A percentile compares a stretch with the other conserved stretches of the same genome.
Conservation (phyloP, 1,139 yeast species). For the Zygotorulaspora mrakii region DNA sequence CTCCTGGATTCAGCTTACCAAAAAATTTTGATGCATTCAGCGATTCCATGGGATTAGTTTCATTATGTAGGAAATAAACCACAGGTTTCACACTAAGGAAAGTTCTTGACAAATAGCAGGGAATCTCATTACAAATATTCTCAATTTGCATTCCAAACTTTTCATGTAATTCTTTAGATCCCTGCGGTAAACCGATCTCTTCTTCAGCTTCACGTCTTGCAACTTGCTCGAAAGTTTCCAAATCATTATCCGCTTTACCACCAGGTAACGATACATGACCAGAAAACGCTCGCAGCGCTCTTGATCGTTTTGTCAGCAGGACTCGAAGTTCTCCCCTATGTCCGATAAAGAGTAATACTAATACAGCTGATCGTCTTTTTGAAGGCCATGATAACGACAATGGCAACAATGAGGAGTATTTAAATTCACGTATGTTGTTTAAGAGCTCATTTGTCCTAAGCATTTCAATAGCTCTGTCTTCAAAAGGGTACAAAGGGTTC, state of each 20-base stretch:
- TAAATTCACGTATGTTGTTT: slow-evolving; percentile 22
- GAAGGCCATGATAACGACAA: slow-evolving; percentile 38
- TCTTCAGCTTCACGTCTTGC: slow-evolving; percentile 82
- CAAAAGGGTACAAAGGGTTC: not conserved
- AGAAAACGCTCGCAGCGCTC: slow-evolving; percentile 64
- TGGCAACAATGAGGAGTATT: slow-evolving; percentile 26
- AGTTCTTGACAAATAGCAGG: slow-evolving; percentile 74
- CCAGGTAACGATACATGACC: slow-evolving; percentile 92
- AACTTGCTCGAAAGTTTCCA: slow-evolving; percentile 66
- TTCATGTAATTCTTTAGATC: slow-evolving; percentile 44
- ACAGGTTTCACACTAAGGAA: slow-evolving; percentile 80
- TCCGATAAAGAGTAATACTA: slow-evolving; percentile 68
- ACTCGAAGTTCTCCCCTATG: slow-evolving; percentile 70
- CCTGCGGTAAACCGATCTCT: slow-evolving; percentile 70
- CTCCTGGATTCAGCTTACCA: slow-evolving; percentile 60
- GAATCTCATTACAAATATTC: slow-evolving; percentile 41
- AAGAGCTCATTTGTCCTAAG: slow-evolving; percentile 19
- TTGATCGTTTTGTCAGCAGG: slow-evolving; percentile 70
- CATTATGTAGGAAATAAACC: slow-evolving; percentile 56
- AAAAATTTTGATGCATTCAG: slow-evolving; percentile 25
- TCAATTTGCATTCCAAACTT: slow-evolving; percentile 49
- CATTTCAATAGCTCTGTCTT: slow-evolving; percentile 9
- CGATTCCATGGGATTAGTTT: slow-evolving; percentile 30
- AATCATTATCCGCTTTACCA: slow-evolving; percentile 68
- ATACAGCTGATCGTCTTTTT: slow-evolving; percentile 66